phyloP scores from a whole-genome alignment of 257 asterid species.

The Jacaranda mimosifolia region DNA sequence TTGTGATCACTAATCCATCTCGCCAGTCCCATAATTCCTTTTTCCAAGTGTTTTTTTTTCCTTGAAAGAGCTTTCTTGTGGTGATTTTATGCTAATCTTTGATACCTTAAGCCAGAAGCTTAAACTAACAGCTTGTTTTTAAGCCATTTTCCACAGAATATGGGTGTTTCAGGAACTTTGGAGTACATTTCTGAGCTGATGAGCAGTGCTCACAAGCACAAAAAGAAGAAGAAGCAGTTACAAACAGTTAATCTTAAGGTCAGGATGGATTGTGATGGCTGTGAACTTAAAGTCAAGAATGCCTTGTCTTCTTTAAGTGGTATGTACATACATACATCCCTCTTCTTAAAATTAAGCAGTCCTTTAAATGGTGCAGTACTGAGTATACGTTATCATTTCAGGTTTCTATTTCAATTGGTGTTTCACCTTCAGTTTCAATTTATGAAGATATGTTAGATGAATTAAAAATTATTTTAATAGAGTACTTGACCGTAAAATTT shows the following conservation, averaged over 20 bases:
- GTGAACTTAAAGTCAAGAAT: slow-evolving; percentile 87
- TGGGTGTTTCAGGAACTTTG: slow-evolving; percentile 83
- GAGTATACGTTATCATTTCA: no score
- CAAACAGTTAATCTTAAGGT: slow-evolving; percentile 84
- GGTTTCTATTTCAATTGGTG: no score
- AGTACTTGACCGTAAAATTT: no score
- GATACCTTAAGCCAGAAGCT: slow-evolving; percentile 1
- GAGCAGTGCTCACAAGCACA: slow-evolving; percentile 61
- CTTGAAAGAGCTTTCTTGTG: background rate
- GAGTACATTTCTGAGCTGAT: slow-evolving; percentile 78
- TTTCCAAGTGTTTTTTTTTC: background rate
- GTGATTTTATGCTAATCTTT: background rate
- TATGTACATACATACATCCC: slow-evolving; percentile 19
- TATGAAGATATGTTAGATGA: no score
- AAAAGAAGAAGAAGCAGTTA: slow-evolving; percentile 70
- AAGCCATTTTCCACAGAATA: slow-evolving; percentile 14
- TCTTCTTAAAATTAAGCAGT: background rate
- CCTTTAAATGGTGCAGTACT: background rate
- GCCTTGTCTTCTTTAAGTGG: slow-evolving; percentile 79
- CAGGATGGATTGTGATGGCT: slow-evolving; percentile 96
- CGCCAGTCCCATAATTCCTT: background rate
- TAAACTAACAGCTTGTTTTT: background rate
- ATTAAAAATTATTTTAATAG: no score
- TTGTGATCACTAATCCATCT: background rate
- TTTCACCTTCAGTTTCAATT: no score